phyloP scores from a whole-genome alignment of 2,329 filamentous ascomycete genomes.

The Xylariaceae sp. region DNA sequence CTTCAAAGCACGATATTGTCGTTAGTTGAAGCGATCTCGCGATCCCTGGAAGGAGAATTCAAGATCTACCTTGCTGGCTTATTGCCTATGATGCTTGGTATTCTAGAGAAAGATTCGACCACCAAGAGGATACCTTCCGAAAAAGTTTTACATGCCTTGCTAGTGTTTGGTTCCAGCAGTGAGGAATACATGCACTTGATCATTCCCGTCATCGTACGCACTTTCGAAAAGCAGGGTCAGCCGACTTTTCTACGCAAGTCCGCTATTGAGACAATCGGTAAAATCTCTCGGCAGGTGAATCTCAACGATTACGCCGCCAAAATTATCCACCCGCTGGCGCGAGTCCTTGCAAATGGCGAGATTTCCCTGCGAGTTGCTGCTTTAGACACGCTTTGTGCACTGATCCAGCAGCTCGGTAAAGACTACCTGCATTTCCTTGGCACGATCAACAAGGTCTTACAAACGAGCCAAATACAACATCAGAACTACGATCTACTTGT shows the following conservation, averaged over 20 bases:
- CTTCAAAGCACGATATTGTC: constrained; percentile 89
- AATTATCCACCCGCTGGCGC: constrained; percentile 89
- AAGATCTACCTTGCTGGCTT: constrained; percentile 90
- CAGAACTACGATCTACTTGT: constrained; percentile 90
- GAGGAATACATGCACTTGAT: constrained; percentile 99
- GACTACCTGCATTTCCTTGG: constrained; percentile 94
- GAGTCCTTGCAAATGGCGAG: constrained; percentile 74
- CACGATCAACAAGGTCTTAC: constrained; percentile 85
- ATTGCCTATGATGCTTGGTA: constrained; percentile 89
- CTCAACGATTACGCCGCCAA: constrained; percentile 95
- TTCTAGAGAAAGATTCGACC: constrained; percentile 81
- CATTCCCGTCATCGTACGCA: constrained; percentile 88
- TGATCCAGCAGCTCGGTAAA: constrained; percentile 93
- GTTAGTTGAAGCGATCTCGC: constrained; percentile 88
- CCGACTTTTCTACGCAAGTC: constrained; percentile 76
- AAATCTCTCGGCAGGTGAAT: constrained; percentile 93
- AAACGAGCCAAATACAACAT: constrained; percentile 77
- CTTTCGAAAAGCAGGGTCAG: constrained; percentile 87
- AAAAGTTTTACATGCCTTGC: constrained; percentile 87
- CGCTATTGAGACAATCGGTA: constrained; percentile 92
- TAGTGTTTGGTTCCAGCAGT: constrained; percentile 91
- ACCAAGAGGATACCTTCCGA: constrained; percentile 78
- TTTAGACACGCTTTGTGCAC: constrained; percentile 87
- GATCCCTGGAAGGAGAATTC: constrained; percentile 94
- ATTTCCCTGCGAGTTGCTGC: constrained; percentile 73